phyloP scores from a whole-genome alignment of 768 basidiomycete species.

The Mrakia frigida region DNA sequence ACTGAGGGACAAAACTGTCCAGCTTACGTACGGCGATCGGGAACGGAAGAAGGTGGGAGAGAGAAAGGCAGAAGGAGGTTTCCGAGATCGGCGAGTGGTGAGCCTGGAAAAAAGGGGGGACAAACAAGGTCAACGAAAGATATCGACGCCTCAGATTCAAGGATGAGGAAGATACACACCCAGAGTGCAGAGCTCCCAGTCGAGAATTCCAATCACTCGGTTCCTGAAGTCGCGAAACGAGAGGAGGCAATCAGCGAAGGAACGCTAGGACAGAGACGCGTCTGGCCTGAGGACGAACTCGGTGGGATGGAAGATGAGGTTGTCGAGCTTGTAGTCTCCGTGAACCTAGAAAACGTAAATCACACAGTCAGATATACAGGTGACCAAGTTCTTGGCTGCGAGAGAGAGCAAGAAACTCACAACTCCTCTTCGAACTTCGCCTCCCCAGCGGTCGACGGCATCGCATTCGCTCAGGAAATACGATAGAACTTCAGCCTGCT shows the following conservation, averaged over 20 bases:
- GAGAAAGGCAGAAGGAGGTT: slow-evolving; percentile 84
- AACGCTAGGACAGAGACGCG: neutral
- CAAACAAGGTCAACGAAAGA: slow-evolving; percentile 37
- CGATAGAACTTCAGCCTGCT: slow-evolving; percentile 14
- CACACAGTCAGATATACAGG: neutral
- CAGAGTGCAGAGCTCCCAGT: slow-evolving; percentile 96
- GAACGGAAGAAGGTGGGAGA: slow-evolving; percentile 39
- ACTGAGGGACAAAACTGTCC: no score
- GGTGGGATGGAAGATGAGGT: slow-evolving; percentile 81
- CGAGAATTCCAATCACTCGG: slow-evolving; percentile 85
- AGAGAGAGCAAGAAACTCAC: slow-evolving; percentile 52
- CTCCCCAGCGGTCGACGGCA: slow-evolving; percentile 24
- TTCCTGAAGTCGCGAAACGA: slow-evolving; percentile 45
- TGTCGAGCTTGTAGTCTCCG: slow-evolving; percentile 98
- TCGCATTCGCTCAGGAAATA: neutral
- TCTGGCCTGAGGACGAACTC: slow-evolving; percentile 45
- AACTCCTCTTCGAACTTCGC: slow-evolving; percentile 61
- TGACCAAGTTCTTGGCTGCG: no score
- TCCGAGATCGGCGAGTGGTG: slow-evolving; percentile 73
- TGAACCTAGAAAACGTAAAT: slow-evolving; percentile 47
- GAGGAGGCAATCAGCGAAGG: neutral
- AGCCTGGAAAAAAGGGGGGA: slow-evolving; percentile 17
- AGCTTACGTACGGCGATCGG: neutral
- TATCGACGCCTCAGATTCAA: neutral
- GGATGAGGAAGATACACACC: slow-evolving; percentile 52